Evolutionary conservation across 2,329 filamentous ascomycete genomes (phyloP), one percentile per base, ranked within the genome.

Genomic region (Westerdykella aurantiaca): DNA sequence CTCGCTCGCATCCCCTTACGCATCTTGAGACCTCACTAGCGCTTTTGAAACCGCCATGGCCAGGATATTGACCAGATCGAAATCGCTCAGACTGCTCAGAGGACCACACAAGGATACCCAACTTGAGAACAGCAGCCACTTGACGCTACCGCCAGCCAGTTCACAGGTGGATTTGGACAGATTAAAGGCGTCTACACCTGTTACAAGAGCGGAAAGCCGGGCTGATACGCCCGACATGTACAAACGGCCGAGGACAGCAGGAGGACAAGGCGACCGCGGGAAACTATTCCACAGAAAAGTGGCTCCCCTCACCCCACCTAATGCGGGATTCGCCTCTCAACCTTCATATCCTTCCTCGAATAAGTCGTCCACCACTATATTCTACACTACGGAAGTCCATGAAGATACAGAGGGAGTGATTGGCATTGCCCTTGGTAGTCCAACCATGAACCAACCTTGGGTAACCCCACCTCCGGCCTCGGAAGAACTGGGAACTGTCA

Each of bases 371-470:
- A 58, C 57, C 35, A 59, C 58, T 14, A 50, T 64, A 39, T 50
- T 66, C 21, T 58, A 63, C 38, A 52, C 62, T 39, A 53, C 58
- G 9, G 57, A 67, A 39, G 48, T 55, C 38, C 43, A 49, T 33
- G 58, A 58, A 33, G 55, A 55, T 39, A 42, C 46, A 37, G 59
- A 62, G 38, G 55, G 58, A 34, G 50, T 61, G 31, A 69, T 69
- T 49, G 67, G 67, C 5, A 65, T 69, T 38, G 67, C 67, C 23
- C 46, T 69, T 21, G 67, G 66, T 18, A 69, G 66, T 50, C 66
- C 66, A 14, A 65, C 62, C 31, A 56, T 52, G 45, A 53, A 48
- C 23, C 52, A 60, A 44, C 56, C 57, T 39, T 64, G 57, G 61
- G 61, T 55, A 31, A 47, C 48, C 25, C 49, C 56, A 23, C 52